A percentile compares a stretch with the other conserved stretches of the same genome.
Conservation (phyloP, 768 basidiomycete genomes). For the Lactarius hengduanensis region DNA sequence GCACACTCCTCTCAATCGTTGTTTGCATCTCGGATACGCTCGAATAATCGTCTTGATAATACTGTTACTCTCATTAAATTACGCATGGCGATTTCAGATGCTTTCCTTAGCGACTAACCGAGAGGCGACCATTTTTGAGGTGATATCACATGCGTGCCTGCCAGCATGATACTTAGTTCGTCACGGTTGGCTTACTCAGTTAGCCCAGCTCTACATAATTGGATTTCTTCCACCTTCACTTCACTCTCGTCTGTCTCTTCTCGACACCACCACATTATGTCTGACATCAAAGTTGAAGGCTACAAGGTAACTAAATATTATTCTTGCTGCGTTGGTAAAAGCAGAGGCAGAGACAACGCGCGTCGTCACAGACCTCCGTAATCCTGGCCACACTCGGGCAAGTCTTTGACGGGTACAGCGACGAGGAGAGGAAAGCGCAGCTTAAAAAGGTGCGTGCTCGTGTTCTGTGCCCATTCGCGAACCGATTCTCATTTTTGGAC, state of each 20-base stretch:
- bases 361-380: slow-evolving; percentile 56
- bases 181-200: not conserved
- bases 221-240: not conserved
- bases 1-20: slow-evolving; percentile 11
- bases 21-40: not conserved
- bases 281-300: slow-evolving; percentile 28
- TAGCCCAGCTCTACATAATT: not conserved
- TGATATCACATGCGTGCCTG: slow-evolving; percentile 3
- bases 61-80: slow-evolving; percentile 16
- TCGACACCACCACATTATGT: slow-evolving; percentile 22
- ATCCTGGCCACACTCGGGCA: slow-evolving; percentile 53
- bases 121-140: not conserved
- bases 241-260: not conserved
- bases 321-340: not conserved
- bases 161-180: not conserved
- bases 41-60: not conserved
- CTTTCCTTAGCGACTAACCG: not conserved
- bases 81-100: slow-evolving; percentile 5
- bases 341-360: not conserved
- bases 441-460: slow-evolving; percentile 64
- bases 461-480: not conserved
- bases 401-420: slow-evolving; percentile 53
- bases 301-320: slow-evolving; percentile 20
- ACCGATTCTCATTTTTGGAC: not conserved
- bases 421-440: slow-evolving; percentile 61